These are phyloP conservation scores for Colletotrichum godetiae DNA, from an alignment of 2,329 filamentous ascomycete species.

Conservation along the genomic window DNA sequence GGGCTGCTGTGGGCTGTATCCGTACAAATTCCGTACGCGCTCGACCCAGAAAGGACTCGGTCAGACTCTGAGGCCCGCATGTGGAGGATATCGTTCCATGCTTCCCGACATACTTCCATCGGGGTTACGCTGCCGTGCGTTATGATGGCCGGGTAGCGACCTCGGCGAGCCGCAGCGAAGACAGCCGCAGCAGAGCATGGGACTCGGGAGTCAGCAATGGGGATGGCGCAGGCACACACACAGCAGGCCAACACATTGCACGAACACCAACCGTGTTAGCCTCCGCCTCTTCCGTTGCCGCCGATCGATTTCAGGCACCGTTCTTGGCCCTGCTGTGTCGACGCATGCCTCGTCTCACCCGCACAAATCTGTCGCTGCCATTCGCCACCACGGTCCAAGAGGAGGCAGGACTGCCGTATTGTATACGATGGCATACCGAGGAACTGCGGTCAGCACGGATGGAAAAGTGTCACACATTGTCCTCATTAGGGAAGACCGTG, in stretches of 20 bases:
- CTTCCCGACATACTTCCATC: neutral
- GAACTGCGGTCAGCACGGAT: neutral
- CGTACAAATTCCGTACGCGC: neutral
- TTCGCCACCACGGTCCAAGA: neutral
- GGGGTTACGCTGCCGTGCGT: neutral
- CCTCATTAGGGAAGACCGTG: neutral
- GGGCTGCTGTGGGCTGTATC: neutral
- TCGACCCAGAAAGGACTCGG: neutral
- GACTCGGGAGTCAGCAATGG: neutral
- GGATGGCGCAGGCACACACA: neutral
- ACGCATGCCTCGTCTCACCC: slow-evolving; percentile 11
- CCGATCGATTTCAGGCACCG: slow-evolving; percentile 31
- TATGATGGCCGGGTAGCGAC: neutral
- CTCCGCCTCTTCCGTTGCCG: slow-evolving; percentile 5
- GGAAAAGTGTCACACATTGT: neutral
- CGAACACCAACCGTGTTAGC: neutral
- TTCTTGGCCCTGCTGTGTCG: slow-evolving; percentile 23
- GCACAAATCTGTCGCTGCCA: neutral
- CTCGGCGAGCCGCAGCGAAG: neutral
- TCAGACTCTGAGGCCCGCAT: neutral
- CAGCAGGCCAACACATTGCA: neutral
- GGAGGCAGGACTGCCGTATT: neutral
- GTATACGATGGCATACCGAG: neutral
- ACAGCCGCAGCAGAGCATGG: neutral
- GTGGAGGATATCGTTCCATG: neutral